phyloP scores from a whole-genome alignment of 495 filamentous ascomycete genomes.

The Hypoxylon fuscum region DNA sequence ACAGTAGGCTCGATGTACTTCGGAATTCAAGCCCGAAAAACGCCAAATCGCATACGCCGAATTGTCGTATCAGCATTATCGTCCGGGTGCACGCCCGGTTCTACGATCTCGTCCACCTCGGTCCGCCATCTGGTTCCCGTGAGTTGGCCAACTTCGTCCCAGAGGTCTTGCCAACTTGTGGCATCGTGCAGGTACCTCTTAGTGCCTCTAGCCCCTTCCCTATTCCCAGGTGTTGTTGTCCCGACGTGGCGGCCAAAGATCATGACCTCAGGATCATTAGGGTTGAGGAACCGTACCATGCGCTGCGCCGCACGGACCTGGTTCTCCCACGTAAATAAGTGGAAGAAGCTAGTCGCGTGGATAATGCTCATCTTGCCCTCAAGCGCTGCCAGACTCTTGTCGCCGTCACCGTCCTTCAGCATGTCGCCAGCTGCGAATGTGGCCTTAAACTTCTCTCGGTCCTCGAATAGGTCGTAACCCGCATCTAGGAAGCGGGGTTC shows the following conservation, averaged over 20 bases:
- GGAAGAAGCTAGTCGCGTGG: slow-evolving; percentile 56
- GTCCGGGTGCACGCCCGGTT: slow-evolving; percentile 15
- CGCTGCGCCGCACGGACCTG: slow-evolving; percentile 48
- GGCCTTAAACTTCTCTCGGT: slow-evolving; percentile 39
- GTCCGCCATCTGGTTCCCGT: slow-evolving; percentile 55
- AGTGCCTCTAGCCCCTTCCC: slow-evolving; percentile 33
- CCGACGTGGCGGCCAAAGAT: slow-evolving; percentile 57
- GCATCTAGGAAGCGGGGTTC: slow-evolving; percentile 54
- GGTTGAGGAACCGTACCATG: slow-evolving; percentile 48
- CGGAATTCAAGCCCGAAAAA: slow-evolving; percentile 29
- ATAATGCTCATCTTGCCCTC: slow-evolving; percentile 50
- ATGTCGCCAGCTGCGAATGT: slow-evolving; percentile 49
- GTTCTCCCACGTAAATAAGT: slow-evolving; percentile 53
- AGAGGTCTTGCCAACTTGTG: slow-evolving; percentile 53
- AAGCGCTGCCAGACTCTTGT: slow-evolving; percentile 29
- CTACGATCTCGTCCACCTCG: slow-evolving; percentile 45
- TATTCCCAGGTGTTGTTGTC: slow-evolving; percentile 37
- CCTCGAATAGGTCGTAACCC: slow-evolving; percentile 52
- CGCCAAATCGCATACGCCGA: slow-evolving; percentile 33
- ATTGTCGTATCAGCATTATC: slow-evolving; percentile 23
- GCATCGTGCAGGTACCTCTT: slow-evolving; percentile 54
- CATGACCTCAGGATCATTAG: slow-evolving; percentile 46
- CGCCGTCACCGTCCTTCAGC: slow-evolving; percentile 23
- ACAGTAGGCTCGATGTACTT: too few species aligned
- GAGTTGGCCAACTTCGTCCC: slow-evolving; percentile 53